Percentiles rank a stretch among this genome's conserved stretches.
These are phyloP conservation scores for Antrodiella citrinella DNA, from an alignment of 768 basidiomycete species.

Conservation along the genomic window DNA sequence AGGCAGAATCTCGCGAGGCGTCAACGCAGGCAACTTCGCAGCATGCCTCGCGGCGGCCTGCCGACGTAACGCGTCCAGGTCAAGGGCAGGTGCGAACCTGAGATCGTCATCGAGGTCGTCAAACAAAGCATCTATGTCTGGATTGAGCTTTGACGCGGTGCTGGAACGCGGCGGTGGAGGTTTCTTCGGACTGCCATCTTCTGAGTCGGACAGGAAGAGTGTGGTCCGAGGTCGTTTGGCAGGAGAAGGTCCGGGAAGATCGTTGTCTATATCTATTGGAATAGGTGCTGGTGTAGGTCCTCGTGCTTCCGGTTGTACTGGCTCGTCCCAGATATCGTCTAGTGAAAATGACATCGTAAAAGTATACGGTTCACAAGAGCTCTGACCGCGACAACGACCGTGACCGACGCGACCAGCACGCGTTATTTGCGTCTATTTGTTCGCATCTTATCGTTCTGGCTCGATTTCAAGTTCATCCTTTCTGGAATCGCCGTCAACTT, in stretches of 20 bases:
- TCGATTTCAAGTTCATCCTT: neutral
- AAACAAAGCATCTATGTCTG: constrained; percentile 36
- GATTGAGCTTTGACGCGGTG: constrained; percentile 11
- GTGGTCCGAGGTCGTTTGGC: constrained; percentile 28
- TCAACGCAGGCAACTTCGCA: constrained; percentile 24
- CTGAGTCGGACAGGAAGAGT: constrained; percentile 56
- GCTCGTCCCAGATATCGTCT: constrained; percentile 56
- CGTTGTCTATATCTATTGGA: neutral
- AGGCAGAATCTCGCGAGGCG: constrained; percentile 38
- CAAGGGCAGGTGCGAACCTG: constrained; percentile 40
- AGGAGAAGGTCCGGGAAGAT: neutral
- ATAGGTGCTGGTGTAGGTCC: neutral
- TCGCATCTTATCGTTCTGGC: neutral
- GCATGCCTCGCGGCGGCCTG: constrained; percentile 46
- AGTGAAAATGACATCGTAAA: constrained; percentile 25
- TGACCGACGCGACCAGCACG: constrained; percentile 11
- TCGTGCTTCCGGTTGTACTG: constrained; percentile 21
- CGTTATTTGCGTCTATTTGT: constrained; percentile 16
- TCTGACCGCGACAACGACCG: neutral
- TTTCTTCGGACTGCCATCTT: constrained; percentile 31
- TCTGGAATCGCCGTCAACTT: neutral
- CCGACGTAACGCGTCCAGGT: constrained; percentile 44
- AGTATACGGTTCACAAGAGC: neutral
- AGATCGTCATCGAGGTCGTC: constrained; percentile 37
- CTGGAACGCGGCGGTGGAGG: constrained; percentile 8